Evolutionary conservation across 2,329 filamentous ascomycete species (phyloP).

Genomic region (Cladosporium sp.): DNA sequence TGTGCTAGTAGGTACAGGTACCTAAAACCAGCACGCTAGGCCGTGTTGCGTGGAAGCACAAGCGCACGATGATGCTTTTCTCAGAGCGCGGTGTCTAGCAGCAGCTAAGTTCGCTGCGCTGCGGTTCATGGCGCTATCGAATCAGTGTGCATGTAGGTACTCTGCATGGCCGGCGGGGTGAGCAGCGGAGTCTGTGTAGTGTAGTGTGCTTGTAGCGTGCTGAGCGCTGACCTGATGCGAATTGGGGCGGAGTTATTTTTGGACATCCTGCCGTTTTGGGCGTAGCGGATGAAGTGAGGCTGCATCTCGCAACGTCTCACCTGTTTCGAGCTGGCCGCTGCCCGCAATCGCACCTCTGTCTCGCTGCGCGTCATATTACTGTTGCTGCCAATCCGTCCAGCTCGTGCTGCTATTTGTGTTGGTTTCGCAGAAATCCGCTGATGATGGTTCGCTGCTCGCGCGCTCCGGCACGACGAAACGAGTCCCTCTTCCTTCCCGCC

Average conservation of each 20-base stretch:
- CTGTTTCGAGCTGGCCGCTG: neutral
- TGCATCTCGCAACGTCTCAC: slow-evolving; percentile 9
- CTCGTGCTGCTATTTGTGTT: slow-evolving; percentile 12
- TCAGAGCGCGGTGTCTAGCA: slow-evolving; percentile 4
- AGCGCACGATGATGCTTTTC: slow-evolving; percentile 8
- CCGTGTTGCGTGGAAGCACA: neutral
- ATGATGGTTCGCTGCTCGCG: neutral
- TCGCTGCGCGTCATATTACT: neutral
- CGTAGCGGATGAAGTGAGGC: neutral
- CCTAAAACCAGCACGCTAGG: slow-evolving; percentile 10
- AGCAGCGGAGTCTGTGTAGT: neutral
- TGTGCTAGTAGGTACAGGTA: neutral
- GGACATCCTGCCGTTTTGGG: neutral
- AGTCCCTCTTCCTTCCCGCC: slow-evolving; percentile 11
- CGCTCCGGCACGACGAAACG: slow-evolving; percentile 1
- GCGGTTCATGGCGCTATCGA: slow-evolving; percentile 7
- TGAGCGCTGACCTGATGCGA: slow-evolving; percentile 10
- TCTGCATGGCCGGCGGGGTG: slow-evolving; percentile 1
- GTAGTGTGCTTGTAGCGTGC: slow-evolving; percentile 4
- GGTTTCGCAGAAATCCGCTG: neutral
- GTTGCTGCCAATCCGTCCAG: neutral
- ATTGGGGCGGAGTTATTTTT: slow-evolving; percentile 9
- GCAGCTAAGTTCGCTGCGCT: neutral
- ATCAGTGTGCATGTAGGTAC: neutral
- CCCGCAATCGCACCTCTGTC: slow-evolving; percentile 3